These are phyloP conservation scores for Discostella stelligeroides DNA, from an alignment of 108 stramenopile species.

Conservation along the genomic window DNA sequence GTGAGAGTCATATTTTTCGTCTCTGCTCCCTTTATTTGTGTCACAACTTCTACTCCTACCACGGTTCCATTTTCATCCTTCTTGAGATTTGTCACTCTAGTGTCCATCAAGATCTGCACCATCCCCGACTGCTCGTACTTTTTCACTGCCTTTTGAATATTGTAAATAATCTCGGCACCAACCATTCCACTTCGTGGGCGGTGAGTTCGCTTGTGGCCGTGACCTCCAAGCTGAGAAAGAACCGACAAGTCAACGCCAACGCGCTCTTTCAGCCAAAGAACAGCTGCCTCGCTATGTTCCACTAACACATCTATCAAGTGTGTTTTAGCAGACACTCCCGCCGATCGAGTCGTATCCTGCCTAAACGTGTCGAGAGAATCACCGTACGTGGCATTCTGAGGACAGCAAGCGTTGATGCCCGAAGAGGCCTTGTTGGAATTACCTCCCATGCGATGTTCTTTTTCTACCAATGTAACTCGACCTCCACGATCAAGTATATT, in stretches of 20 bases:
- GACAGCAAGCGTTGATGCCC: constrained; percentile 91
- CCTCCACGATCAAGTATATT: constrained; percentile 89
- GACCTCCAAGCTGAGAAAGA: constrained; percentile 90
- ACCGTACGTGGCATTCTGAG: constrained; percentile 60
- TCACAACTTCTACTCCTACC: constrained; percentile 58
- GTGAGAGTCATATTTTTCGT: constrained; percentile 40
- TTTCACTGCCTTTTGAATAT: constrained; percentile 81
- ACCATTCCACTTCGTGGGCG: constrained; percentile 88
- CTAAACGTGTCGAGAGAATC: constrained; percentile 76
- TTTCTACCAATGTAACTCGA: constrained; percentile 83
- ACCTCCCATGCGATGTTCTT: constrained; percentile 87
- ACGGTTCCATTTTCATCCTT: constrained; percentile 62
- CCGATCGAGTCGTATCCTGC: constrained; percentile 81
- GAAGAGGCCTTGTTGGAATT: constrained; percentile 94
- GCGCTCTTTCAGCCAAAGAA: constrained; percentile 80
- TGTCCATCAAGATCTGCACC: constrained; percentile 77
- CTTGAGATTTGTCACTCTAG: constrained; percentile 63
- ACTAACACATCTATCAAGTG: constrained; percentile 80
- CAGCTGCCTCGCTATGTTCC: constrained; percentile 72
- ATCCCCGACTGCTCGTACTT: constrained; percentile 75
- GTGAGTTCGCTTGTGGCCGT: constrained; percentile 85
- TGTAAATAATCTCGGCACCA: constrained; percentile 88
- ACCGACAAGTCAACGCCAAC: constrained; percentile 84
- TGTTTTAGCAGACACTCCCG: constrained; percentile 65
- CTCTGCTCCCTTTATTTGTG: constrained; percentile 24